Evolutionary conservation across 1,284 basidiomycete species (phyloP).

Genomic region (Tranzscheliella williamsii): DNA sequence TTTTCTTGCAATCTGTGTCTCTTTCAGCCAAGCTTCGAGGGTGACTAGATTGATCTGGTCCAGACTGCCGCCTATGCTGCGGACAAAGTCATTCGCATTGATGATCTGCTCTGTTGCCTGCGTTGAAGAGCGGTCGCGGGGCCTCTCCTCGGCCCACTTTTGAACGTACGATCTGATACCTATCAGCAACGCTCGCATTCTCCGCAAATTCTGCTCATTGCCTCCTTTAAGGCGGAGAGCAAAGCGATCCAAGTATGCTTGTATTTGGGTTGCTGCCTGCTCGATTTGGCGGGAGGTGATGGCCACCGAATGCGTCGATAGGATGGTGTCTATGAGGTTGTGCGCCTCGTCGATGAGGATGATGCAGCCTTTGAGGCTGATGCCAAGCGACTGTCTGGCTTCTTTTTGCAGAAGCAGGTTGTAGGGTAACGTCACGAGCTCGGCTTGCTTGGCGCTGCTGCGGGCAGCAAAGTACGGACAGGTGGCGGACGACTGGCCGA

Average conservation of each 20-base stretch:
- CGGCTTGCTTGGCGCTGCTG: slow-evolving; percentile 82
- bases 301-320: slow-evolving; percentile 78
- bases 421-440: slow-evolving; percentile 91
- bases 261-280: slow-evolving; percentile 75
- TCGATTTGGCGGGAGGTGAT: slow-evolving; percentile 70
- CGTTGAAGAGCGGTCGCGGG: background rate
- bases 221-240: slow-evolving; percentile 72
- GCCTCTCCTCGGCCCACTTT: background rate
- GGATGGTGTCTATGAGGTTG: slow-evolving; percentile 73
- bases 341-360: slow-evolving; percentile 96
- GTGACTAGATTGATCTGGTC: slow-evolving; percentile 72
- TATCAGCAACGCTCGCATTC: slow-evolving; percentile 64
- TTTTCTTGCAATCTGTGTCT: slow-evolving; percentile 75
- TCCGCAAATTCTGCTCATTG: slow-evolving; percentile 79
- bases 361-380: slow-evolving; percentile 72
- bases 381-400: slow-evolving; percentile 83
- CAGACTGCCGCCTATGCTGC: slow-evolving; percentile 72
- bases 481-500: slow-evolving; percentile 71
- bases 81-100: slow-evolving; percentile 70
- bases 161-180: slow-evolving; percentile 14
- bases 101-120: slow-evolving; percentile 66
- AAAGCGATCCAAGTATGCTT: slow-evolving; percentile 78
- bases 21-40: slow-evolving; percentile 79
- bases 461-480: slow-evolving; percentile 95
- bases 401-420: slow-evolving; percentile 84